Evolutionary conservation across 495 filamentous ascomycete species (phyloP).

Genomic region (Aspergillus panamensis): DNA sequence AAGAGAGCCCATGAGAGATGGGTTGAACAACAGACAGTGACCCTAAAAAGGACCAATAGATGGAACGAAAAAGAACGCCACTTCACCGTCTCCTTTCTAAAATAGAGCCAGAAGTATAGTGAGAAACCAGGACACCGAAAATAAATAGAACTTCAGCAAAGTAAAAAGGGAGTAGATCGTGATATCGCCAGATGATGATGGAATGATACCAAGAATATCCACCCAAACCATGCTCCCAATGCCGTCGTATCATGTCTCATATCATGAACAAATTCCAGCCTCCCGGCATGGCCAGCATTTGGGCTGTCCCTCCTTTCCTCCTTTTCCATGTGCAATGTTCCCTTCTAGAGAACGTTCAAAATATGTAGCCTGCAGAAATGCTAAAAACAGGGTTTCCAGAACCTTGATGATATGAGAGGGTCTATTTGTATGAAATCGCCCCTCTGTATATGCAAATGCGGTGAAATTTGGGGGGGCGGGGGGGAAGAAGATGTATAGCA

Average conservation of each 20-base stretch:
- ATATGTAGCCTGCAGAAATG: not conserved
- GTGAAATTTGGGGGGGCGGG: too few species aligned
- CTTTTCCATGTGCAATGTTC: not conserved
- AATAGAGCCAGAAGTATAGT: not conserved
- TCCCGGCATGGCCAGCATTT: constrained; percentile 16
- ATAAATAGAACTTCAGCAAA: too few species aligned
- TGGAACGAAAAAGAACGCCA: constrained; percentile 16
- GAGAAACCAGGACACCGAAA: not conserved
- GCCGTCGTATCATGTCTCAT: constrained; percentile 18
- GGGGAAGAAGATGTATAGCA: not conserved
- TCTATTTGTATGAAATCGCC: not conserved
- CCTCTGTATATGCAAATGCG: not conserved
- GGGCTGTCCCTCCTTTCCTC: not conserved
- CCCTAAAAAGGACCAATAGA: not conserved
- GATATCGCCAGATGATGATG: not conserved
- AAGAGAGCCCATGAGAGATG: not conserved
- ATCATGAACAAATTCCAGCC: constrained; percentile 6
- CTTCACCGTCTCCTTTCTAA: constrained; percentile 17
- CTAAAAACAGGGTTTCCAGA: constrained; percentile 16
- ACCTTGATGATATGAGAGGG: constrained; percentile 8
- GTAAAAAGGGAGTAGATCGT: not conserved
- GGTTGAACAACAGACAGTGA: constrained; percentile 5
- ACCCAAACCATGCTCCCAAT: not conserved
- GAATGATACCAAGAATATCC: not conserved
- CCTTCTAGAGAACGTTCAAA: not conserved